Conservation (phyloP, 305 asterid genomes). For the Solanum hybrid region DNA sequence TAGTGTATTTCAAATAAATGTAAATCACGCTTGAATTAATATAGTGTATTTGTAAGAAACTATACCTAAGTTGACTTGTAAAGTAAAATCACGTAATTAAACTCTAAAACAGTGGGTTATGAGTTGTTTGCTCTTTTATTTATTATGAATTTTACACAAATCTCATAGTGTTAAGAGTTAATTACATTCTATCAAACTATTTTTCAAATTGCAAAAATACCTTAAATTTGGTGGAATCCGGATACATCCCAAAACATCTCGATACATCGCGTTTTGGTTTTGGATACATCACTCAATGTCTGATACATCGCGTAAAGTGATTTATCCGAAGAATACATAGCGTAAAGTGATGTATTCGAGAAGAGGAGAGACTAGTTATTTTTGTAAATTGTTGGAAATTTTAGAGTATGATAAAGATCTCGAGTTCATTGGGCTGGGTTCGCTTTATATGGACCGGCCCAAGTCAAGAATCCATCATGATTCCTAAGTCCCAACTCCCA, state of each 20-base stretch:
- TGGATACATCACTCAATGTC: too few relatives aligned
- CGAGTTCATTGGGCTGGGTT: not conserved
- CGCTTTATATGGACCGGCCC: not conserved
- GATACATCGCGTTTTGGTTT: not conserved
- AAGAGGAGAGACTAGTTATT: too few relatives aligned
- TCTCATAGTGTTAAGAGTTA: not conserved
- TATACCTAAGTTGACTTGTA: not conserved
- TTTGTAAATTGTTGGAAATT: too few relatives aligned
- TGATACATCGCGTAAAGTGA: too few relatives aligned
- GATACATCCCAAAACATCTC: too few relatives aligned
- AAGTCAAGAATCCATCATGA: not conserved
- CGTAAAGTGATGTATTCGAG: too few relatives aligned
- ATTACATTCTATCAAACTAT: accelerated
- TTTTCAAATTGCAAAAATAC: too few relatives aligned
- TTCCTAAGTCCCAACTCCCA: not conserved
- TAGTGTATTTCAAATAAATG: too few relatives aligned
- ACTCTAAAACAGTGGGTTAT: not conserved
- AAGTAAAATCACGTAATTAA: not conserved
- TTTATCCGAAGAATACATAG: too few relatives aligned
- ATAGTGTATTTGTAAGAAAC: accelerated
- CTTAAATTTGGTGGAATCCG: too few relatives aligned
- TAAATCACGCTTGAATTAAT: not conserved
- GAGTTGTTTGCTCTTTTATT: not conserved
- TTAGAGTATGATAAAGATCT: too few relatives aligned
- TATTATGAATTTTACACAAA: not conserved